Evolutionary conservation across 2,329 filamentous ascomycete species (phyloP), one percentile per base, ranked within the genome.

Genomic region (Stemphylium vesicarium): DNA sequence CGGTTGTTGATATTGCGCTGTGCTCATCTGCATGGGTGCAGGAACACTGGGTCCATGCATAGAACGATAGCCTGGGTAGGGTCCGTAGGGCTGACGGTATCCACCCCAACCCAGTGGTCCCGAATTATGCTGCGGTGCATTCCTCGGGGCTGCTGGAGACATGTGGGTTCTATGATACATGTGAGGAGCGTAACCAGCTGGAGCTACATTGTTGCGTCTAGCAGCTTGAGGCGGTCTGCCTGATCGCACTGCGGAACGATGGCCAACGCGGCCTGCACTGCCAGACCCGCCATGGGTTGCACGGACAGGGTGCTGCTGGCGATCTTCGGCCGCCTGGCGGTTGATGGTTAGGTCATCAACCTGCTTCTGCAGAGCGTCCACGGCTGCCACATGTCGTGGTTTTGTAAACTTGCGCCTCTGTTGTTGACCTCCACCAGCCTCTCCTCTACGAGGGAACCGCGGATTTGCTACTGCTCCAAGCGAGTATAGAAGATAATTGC

Each of bases 391-490:
- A 6, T 38, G 33, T 9, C 16, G 15, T 5, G 46, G 8, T 6
- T 18, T 13, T 4, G 32, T 16, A 9, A 22, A n/a, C 18, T 22
- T 29, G 40, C 13, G 13, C 8, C 15, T n/a, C 24, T 16, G 13
- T 15, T 7, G 18, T 8, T 13, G n/a, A 22, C 9, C 12, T 4
- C 2, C n/a, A 3, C 15, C 22, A 16, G 32, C 9, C 20, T 29
- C 18, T 5, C 15, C 8, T 35, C 13, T 4, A 36, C 58, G 49
- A 13, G 47, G 53, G 15, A 54, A 53, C 29, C 49, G 31, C 11
- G 31, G 53, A 29, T 43, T 48, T 9, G 46, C 38, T 5, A 42
- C 24, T 4, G n/a, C 13, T 15, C 56, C 59, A 3, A 62, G 29
- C 7, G 59, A 57, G 10, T 24, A 33, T 0, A 59, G 37, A 22